Evolutionary conservation across 495 filamentous ascomycete species (phyloP), one percentile per base, ranked within the genome.

Genomic region (Bombardia bombarda): DNA sequence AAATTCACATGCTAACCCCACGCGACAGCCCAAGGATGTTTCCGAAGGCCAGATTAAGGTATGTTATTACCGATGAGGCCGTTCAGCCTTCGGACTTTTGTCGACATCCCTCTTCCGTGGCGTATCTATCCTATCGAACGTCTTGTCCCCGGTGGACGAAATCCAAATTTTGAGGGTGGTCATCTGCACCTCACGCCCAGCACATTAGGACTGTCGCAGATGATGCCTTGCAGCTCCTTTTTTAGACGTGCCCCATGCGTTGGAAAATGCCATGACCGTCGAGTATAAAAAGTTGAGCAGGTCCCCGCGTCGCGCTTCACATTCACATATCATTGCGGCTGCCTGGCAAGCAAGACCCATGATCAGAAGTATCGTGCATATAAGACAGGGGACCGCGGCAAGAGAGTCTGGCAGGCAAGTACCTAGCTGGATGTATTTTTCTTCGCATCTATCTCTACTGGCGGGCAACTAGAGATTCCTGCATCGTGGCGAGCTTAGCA

Each of bases 11-110:
- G 44, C 80, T 89, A 75, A 87, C 63, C 7, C 41, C 26, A 41
- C 14, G 13, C 28, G 38, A 13, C 50, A 97, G 88, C 92, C 92
- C 60, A 74, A 77, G 69, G 92, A 98, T 83, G 87, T 98, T 65
- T 84, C 77, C 70, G 92, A 96, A 73, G 69, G 60, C 65, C 85
- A 87, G 80, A 89, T 98, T 73, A 96, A 97, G 93, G 92, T 98
- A 98, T 89, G 92, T 97, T 87, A 80, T 95, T 86, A 82, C 84
- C 73, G 68, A 58, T 68, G 60, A 72, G 66, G 70, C 66, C 60
- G 47, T 47, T 60, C 48, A 53, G 43, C 68, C 69, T 69, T 65
- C 62, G 65, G 72, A 72, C 61, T 76, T 69, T 69, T 51, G 61
- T 75, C 72, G 73, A 69, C 65, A 63, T 61, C 43, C 50, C 41